Conservation (phyloP, 345 rosid genomes). For the Citrus sp. region DNA sequence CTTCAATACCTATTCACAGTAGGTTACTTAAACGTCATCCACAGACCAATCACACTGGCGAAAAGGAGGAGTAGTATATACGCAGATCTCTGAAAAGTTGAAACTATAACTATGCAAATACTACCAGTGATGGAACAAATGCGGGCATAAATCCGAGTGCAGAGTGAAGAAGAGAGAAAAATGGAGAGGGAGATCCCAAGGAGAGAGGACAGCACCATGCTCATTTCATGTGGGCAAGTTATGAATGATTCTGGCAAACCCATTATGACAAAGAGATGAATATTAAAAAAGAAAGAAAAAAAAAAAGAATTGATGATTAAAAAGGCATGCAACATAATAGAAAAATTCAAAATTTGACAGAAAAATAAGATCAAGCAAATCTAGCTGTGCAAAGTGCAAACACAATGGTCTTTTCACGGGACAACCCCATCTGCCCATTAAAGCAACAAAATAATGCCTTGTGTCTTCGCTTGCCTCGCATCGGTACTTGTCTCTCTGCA, state of each 20-base stretch:
- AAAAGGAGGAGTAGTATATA: no score
- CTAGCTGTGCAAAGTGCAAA: background rate
- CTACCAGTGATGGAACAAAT: background rate
- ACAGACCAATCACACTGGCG: no score
- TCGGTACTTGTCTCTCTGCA: constrained; percentile 23
- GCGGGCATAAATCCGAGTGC: constrained; percentile 3
- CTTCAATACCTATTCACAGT: no score
- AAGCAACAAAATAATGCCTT: constrained; percentile 12
- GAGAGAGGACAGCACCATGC: constrained; percentile 6
- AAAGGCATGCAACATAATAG: background rate
- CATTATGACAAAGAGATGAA: constrained; percentile 15
- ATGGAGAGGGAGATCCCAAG: background rate
- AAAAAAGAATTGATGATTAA: no score
- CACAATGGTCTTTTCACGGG: constrained; percentile 43
- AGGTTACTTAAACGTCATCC: no score
- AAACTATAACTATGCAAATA: background rate
- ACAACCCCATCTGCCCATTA: constrained; percentile 40
- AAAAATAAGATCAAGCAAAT: constrained; percentile 6
- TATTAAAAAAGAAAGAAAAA: background rate
- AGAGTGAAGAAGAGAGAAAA: background rate
- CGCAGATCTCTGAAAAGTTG: background rate
- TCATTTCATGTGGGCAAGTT: background rate
- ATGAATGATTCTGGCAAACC: constrained; percentile 16
- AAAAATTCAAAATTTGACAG: background rate
- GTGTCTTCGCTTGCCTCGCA: constrained; percentile 25